A percentile compares a stretch with the other conserved stretches of the same genome.
Evolutionary conservation across 768 basidiomycete species (phyloP).

Genomic region (Mycena maculata): DNA sequence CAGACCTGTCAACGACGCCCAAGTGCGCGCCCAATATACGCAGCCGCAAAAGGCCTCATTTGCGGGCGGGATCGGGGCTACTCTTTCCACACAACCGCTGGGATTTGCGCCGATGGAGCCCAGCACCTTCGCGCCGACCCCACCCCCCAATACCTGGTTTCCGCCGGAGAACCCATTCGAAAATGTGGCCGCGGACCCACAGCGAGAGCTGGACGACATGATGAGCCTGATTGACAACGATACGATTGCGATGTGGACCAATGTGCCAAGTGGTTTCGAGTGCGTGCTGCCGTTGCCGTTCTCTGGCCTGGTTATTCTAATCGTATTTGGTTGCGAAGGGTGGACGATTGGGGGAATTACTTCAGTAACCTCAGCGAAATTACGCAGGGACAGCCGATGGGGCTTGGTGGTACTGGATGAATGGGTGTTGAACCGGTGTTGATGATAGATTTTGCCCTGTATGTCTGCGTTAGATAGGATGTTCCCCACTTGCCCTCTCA

Average conservation of each 20-base stretch:
- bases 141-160: constrained; percentile 22
- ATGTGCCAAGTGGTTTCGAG: constrained; percentile 28
- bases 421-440: not conserved
- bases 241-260: constrained; percentile 35
- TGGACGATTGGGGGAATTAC: constrained; percentile 33
- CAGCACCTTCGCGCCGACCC: constrained; percentile 28
- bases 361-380: constrained; percentile 32
- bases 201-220: constrained; percentile 20
- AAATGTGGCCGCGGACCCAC: not conserved
- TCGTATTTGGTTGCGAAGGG: constrained; percentile 6
- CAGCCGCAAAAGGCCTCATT: too few relatives aligned
- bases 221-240: constrained; percentile 32
- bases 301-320: not conserved
- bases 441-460: too few relatives aligned
- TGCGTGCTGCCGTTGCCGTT: constrained; percentile 20
- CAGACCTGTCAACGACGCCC: too few relatives aligned
- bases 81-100: too few relatives aligned
- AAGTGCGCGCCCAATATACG: too few relatives aligned
- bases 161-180: constrained; percentile 22
- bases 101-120: constrained; percentile 24
- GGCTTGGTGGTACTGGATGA: not conserved
- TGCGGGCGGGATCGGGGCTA: too few relatives aligned
- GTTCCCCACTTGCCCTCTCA: too few relatives aligned
- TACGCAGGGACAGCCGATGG: constrained; percentile 17
- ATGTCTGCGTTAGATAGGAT: too few relatives aligned